These are phyloP conservation scores for Hirsutella minnesotensis DNA, from an alignment of 2,329 filamentous ascomycete species.

Conservation along the genomic window DNA sequence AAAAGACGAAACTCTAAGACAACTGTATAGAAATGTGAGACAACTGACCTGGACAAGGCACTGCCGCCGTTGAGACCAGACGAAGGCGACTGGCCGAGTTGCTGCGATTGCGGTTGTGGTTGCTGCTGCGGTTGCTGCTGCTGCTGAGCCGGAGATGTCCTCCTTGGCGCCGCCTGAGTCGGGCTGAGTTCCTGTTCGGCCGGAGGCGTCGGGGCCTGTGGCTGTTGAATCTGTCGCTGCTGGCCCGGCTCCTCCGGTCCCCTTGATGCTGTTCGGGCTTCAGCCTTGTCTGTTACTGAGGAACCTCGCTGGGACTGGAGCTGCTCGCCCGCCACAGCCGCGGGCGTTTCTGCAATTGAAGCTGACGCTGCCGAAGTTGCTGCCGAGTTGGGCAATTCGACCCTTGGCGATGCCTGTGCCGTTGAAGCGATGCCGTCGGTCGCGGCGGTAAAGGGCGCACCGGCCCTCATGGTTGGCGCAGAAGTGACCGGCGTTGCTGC, in stretches of 20 bases:
- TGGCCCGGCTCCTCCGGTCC: neutral
- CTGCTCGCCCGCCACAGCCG: no score
- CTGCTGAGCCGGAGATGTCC: neutral
- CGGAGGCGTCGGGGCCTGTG: slow-evolving; percentile 1
- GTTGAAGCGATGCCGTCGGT: neutral
- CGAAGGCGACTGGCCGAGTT: neutral
- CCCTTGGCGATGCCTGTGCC: neutral
- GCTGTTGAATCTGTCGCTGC: neutral
- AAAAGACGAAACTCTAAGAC: neutral
- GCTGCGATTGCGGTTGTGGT: neutral
- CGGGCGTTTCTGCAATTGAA: neutral
- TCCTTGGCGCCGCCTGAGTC: neutral
- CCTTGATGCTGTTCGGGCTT: neutral
- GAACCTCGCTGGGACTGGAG: no score
- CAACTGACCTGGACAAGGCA: no score
- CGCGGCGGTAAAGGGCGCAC: neutral
- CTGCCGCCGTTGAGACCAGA: no score
- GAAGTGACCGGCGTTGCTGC: neutral
- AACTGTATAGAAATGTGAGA: neutral
- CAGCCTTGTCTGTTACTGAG: neutral
- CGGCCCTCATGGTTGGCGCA: neutral
- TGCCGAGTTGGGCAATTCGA: neutral
- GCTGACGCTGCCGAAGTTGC: neutral
- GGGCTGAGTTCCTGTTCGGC: neutral
- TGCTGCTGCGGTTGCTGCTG: neutral